These are phyloP conservation scores for Penicillium sp. DNA, from an alignment of 2,329 filamentous ascomycete species.

Conservation along the genomic window DNA sequence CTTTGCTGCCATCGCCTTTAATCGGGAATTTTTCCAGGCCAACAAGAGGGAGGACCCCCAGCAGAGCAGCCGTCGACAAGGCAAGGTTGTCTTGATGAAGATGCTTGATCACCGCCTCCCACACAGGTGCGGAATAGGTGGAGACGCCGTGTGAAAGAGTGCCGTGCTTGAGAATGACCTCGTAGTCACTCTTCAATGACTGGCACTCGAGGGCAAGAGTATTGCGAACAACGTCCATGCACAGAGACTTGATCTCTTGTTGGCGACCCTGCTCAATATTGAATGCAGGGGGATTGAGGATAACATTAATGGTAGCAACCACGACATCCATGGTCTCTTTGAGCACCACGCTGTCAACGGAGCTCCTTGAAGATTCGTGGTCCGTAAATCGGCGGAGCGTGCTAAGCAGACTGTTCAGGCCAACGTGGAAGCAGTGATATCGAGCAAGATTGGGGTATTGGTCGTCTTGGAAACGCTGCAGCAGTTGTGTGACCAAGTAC, in stretches of 20 bases:
- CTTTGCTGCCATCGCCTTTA: slow-evolving; percentile 47
- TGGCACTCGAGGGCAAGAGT: slow-evolving; percentile 72
- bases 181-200: slow-evolving; percentile 68
- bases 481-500: slow-evolving; percentile 73
- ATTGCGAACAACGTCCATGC: slow-evolving; percentile 66
- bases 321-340: slow-evolving; percentile 52
- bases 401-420: slow-evolving; percentile 48
- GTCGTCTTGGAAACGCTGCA: slow-evolving; percentile 57
- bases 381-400: slow-evolving; percentile 53
- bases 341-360: slow-evolving; percentile 51
- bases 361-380: slow-evolving; percentile 47
- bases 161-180: slow-evolving; percentile 62
- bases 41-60: slow-evolving; percentile 69
- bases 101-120: slow-evolving; percentile 72
- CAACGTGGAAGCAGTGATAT: slow-evolving; percentile 50
- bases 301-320: slow-evolving; percentile 53
- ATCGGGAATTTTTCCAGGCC: slow-evolving; percentile 73
- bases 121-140: slow-evolving; percentile 73
- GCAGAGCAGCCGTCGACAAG: slow-evolving; percentile 73
- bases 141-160: slow-evolving; percentile 67
- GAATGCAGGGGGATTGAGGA: slow-evolving; percentile 60
- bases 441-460: slow-evolving; percentile 45
- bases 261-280: slow-evolving; percentile 51
- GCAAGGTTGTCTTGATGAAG: slow-evolving; percentile 68
- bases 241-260: slow-evolving; percentile 56